Base-by-base conservation (phyloP, 129 eudicot genomes). In the Scalesia atractyloides region DNA sequence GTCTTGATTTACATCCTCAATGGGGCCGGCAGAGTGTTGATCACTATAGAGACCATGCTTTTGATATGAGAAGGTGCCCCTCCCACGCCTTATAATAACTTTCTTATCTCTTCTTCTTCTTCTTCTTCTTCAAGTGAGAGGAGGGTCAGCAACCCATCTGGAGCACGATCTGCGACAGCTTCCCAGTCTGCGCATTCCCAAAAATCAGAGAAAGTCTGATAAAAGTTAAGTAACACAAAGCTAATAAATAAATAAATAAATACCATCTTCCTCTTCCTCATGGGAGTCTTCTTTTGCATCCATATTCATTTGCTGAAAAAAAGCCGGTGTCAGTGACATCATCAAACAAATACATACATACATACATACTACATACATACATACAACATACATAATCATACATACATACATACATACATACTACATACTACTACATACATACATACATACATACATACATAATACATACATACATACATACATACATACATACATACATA, bases 91-190 rank as follows among this genome's bases (percentile, higher is more conserved):
- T 58, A 78, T 84, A 68, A 85, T 61, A 68, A 41, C 81, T 37
- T 76, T 72, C 47, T 82, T 63, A 54, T 86, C 96, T 60, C 88
- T 82, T 78, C 86, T 81, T 2, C 91, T 81, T 50, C 86, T 73
- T 60, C 73, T 83, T 20, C 85, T 86, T 75, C 84, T 47, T 64
- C 36, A 14, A 56, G 83, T 69, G 85, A 69, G 64, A 91, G 71
- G 65, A 91, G 81, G 51, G 91, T 74, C 79, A 91, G 80, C 57
- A 95, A 79, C 79, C 91, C 96, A 73, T 95, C 95, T 44, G 95
- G 91, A 70, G 84, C 87, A 80, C 85, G 91, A 78, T 95, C 99
- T 48, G 96, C 99, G 59, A 79, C 79, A 70, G 99, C 87, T 82
- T 95, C 99, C 99, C 99, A 95, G 59, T 95, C 99, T 95, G 85